Evolutionary conservation across 2,329 filamentous ascomycete genomes (phyloP).

Genomic region (Trichoderma atroviride): DNA sequence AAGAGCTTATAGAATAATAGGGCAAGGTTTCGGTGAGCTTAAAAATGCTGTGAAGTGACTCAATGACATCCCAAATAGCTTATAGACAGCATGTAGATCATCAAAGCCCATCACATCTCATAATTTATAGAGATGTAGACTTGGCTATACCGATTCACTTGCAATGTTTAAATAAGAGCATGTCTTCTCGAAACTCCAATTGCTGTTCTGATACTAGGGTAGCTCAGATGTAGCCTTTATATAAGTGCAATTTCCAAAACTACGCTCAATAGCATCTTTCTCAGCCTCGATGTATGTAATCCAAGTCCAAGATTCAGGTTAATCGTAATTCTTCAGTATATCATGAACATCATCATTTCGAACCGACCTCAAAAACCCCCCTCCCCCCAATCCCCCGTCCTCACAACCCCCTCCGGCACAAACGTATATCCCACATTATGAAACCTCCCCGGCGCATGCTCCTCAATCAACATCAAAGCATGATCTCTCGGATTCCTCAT

Average conservation of each 20-base stretch:
- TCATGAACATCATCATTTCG: neutral
- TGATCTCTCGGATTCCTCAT: neutral
- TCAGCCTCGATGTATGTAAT: neutral
- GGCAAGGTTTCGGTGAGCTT: too few species aligned
- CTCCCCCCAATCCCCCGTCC: slow-evolving; percentile 2
- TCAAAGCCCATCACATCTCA: neutral
- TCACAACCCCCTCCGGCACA: slow-evolving; percentile 9
- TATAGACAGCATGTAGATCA: neutral
- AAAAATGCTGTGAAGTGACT: too few species aligned
- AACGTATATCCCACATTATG: slow-evolving; percentile 10
- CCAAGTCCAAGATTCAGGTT: neutral
- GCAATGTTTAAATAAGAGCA: neutral
- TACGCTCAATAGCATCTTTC: neutral
- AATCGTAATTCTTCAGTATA: neutral
- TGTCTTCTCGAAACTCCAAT: neutral
- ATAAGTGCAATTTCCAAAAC: neutral
- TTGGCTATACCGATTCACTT: neutral
- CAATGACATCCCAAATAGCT: too few species aligned
- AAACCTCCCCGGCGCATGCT: neutral
- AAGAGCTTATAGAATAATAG: too few species aligned
- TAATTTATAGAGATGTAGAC: neutral
- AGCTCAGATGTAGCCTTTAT: too few species aligned
- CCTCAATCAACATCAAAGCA: slow-evolving; percentile 10
- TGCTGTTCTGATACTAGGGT: neutral
- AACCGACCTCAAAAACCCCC: neutral